Evolutionary conservation across 768 basidiomycete genomes (phyloP), one percentile per base, ranked within the genome.

Genomic region (Leucocoprinus birnbaumii): DNA sequence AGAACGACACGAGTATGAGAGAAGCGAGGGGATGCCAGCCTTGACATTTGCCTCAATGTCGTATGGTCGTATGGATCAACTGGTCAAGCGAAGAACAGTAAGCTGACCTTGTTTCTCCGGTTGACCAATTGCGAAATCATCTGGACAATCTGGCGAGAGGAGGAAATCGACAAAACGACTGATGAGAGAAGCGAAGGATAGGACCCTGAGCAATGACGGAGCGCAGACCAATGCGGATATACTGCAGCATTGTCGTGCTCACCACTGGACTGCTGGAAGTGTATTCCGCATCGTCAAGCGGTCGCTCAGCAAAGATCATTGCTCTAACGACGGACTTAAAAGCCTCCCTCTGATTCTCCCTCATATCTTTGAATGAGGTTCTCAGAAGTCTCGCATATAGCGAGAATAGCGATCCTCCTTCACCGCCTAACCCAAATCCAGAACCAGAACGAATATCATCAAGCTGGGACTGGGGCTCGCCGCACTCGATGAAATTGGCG

Each of bases 1-100:
- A 57, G 67, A 72, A 19, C 61, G 53, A 53, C 64, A 67, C 6
- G 68, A 53, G 60, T 72, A 73, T 2, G 51, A 57, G 16, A 73
- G 51, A 48, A 66, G 56, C 9, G 55, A 25, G 1, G 66, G 55
- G 40, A 73, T 68, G 40, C 53, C 52, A 10, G 59, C 47, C 38
- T 61, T 37, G 11, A 67, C 58, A 10, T 63, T 61, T 0, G 26
- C 10, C 18, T 56, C 40, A 8, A 72, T 57, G 51, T 67, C 62
- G 46, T 55, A 53, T 11, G 73, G 63, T 6, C 55, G 48, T 22
- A 50, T 26, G 10, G 66, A 57, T 72, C 73, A 68, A 10, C 65
- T 50, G 5, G 45, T 35, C 6, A 75, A 45, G 9, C 61, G 65
- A 11, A 60, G 57, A 3, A 50, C 31, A 5, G 64, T 60, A 0